Percentiles rank a stretch among this genome's conserved stretches.
Evolutionary conservation across 2,329 filamentous ascomycete species (phyloP).

Genomic region (Mycosphaerella sp.): DNA sequence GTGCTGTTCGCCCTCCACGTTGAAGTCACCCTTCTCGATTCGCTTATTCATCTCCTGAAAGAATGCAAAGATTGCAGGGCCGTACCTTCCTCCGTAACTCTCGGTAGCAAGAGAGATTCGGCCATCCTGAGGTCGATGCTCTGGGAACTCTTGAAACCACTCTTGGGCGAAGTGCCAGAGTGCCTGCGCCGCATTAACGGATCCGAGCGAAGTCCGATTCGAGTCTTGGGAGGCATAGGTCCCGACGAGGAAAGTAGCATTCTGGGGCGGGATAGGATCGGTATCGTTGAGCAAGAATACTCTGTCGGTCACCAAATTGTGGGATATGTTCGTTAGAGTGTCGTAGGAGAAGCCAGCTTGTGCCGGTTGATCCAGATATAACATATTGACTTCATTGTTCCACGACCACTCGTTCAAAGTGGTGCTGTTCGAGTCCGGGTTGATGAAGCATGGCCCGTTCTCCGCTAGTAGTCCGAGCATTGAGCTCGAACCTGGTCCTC

Average conservation of each 20-base stretch:
- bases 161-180: slow-evolving; percentile 56
- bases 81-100: slow-evolving; percentile 51
- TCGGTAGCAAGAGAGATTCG: slow-evolving; percentile 49
- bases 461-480: slow-evolving; percentile 46
- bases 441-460: slow-evolving; percentile 51
- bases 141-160: slow-evolving; percentile 58
- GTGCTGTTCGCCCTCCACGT: slow-evolving; percentile 32
- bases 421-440: slow-evolving; percentile 46
- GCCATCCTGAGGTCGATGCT: slow-evolving; percentile 54
- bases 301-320: slow-evolving; percentile 25
- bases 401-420: slow-evolving; percentile 53
- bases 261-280: slow-evolving; percentile 39
- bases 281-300: slow-evolving; percentile 13
- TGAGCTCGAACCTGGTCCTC: slow-evolving; percentile 51
- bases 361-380: slow-evolving; percentile 60
- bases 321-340: slow-evolving; percentile 34
- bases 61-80: slow-evolving; percentile 50
- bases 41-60: slow-evolving; percentile 52
- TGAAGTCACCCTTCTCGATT: slow-evolving; percentile 41
- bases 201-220: slow-evolving; percentile 45
- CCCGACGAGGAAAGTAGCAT: slow-evolving; percentile 48
- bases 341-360: slow-evolving; percentile 52
- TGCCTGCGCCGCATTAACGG: slow-evolving; percentile 48
- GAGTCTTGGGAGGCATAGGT: slow-evolving; percentile 45
- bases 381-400: slow-evolving; percentile 52